Evolutionary conservation across 352 stramenopile species (phyloP).

Genomic region (Achlya hypogyna): DNA sequence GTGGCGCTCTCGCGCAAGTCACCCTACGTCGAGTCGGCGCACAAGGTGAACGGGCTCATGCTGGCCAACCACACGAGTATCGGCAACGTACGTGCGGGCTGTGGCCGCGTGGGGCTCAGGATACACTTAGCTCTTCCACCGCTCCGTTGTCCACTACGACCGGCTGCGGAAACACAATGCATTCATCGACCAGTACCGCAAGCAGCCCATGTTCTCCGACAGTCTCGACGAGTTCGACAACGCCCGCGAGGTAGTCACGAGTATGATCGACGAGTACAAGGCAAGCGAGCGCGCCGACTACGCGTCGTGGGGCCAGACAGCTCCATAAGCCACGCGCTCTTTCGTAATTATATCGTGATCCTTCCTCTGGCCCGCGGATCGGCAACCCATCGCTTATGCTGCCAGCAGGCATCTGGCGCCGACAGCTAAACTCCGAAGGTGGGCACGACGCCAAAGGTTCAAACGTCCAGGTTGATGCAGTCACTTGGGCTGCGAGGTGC

Average conservation of each 20-base stretch:
- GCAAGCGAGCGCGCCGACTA: constrained; percentile 73
- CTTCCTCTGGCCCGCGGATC: no score
- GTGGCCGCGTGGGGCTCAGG: no score
- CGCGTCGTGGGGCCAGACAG: constrained; percentile 51
- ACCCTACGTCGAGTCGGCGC: constrained; percentile 93
- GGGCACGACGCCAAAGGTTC: no score
- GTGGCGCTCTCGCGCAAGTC: constrained; percentile 96
- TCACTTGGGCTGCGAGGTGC: no score
- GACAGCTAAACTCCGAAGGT: no score
- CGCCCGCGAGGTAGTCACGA: constrained; percentile 76
- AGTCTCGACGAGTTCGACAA: constrained; percentile 81
- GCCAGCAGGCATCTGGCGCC: no score
- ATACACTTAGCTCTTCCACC: constrained; percentile 63
- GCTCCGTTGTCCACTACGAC: constrained; percentile 95
- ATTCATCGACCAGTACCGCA: constrained; percentile 99
- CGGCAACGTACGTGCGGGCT: constrained; percentile 38
- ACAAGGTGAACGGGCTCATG: constrained; percentile 98
- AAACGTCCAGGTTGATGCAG: no score
- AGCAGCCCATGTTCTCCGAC: constrained; percentile 95
- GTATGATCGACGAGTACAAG: constrained; percentile 79
- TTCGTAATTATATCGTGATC: no score
- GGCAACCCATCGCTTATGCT: no score
- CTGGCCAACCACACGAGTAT: constrained; percentile 99
- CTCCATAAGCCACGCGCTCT: neutral
- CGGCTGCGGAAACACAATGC: constrained; percentile 95